phyloP scores from a whole-genome alignment of 164 flowering plant genomes.

The Sedum album region DNA sequence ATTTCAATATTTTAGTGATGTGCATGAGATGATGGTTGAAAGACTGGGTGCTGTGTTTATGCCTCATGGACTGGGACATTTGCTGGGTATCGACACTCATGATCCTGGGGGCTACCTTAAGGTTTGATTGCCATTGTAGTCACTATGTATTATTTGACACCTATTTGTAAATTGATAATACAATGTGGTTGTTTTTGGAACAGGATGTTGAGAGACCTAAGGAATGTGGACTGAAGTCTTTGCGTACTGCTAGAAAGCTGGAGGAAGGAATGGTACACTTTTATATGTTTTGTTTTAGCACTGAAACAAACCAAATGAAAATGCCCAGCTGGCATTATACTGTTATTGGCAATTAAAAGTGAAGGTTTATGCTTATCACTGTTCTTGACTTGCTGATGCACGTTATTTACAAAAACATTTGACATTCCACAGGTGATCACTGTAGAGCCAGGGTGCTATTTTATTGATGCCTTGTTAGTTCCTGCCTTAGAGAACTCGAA shows the following conservation, averaged over 20 bases:
- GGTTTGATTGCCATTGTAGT: slow-evolving; percentile 27
- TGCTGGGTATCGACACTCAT: slow-evolving; percentile 89
- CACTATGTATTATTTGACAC: neutral
- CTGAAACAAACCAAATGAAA: neutral
- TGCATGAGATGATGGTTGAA: slow-evolving; percentile 73
- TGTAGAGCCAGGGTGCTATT: slow-evolving; percentile 97
- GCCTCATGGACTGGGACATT: slow-evolving; percentile 97
- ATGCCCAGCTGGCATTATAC: neutral
- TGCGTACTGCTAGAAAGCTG: slow-evolving; percentile 67
- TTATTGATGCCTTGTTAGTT: slow-evolving; percentile 65
- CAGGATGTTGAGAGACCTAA: slow-evolving; percentile 74
- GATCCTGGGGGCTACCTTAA: slow-evolving; percentile 87
- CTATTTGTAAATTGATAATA: neutral
- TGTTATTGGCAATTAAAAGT: neutral
- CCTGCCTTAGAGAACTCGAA: slow-evolving; percentile 58
- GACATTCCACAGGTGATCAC: slow-evolving; percentile 61
- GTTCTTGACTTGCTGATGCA: neutral
- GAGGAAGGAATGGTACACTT: slow-evolving; percentile 79
- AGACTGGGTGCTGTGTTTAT: slow-evolving; percentile 87
- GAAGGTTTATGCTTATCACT: neutral
- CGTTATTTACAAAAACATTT: neutral
- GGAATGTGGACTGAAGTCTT: slow-evolving; percentile 71
- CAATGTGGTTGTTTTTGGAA: neutral
- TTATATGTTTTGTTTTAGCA: neutral
- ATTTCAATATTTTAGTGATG: slow-evolving; percentile 40